Conservation (phyloP, 2,329 filamentous ascomycete genomes). For the Pyrenochaeta sp. region DNA sequence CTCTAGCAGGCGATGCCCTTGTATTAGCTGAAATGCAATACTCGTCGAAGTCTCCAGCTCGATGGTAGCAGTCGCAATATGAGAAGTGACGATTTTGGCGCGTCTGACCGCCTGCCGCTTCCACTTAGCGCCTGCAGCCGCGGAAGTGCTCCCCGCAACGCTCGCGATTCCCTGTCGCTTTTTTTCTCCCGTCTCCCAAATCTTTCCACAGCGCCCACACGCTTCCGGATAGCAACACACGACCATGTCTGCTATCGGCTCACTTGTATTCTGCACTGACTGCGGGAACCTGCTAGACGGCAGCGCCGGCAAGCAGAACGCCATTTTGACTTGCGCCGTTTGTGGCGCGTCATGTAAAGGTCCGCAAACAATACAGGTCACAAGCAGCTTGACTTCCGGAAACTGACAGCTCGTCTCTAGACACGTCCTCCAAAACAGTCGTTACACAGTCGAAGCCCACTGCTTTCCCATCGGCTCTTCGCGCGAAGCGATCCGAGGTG, state of each 20-base stretch:
- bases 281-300: constrained; percentile 90
- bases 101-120: constrained; percentile 40
- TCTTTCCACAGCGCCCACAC: neutral
- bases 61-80: neutral
- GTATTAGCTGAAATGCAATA: constrained; percentile 4
- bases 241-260: constrained; percentile 86
- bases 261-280: constrained; percentile 89
- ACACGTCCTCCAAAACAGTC: constrained; percentile 70
- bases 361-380: constrained; percentile 48
- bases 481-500: constrained; percentile 85
- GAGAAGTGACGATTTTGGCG: constrained; percentile 21
- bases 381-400: neutral
- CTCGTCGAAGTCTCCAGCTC: constrained; percentile 1
- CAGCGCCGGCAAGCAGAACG: constrained; percentile 78
- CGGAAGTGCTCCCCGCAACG: constrained; percentile 26
- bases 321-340: constrained; percentile 81
- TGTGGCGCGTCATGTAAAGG: constrained; percentile 88
- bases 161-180: constrained; percentile 28
- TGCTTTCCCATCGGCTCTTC: constrained; percentile 88
- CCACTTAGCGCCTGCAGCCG: constrained; percentile 22
- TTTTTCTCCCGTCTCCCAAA: constrained; percentile 23
- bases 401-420: constrained; percentile 18
- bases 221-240: constrained; percentile 1
- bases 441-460: constrained; percentile 85
- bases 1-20: constrained; percentile 14